Conservation (phyloP, 1,139 yeast genomes). For the Hansenula sp. region DNA sequence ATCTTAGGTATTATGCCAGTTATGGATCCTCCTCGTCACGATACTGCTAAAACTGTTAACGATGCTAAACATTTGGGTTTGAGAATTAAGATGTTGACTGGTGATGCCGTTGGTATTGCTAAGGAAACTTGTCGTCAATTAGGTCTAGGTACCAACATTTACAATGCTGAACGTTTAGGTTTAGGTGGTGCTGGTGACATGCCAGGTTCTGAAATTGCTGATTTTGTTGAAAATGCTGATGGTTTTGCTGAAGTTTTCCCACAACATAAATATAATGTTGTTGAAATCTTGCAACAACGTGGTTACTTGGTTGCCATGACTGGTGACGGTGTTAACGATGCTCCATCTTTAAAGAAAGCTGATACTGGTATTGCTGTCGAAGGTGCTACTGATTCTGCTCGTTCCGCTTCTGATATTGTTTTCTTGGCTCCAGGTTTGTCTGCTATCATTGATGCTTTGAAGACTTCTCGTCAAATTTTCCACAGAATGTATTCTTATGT, state of each 20-base stretch:
- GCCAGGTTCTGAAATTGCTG: slow-evolving; percentile 96
- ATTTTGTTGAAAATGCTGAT: slow-evolving; percentile 93
- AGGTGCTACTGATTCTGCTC: slow-evolving; percentile 96
- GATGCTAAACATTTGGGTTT: slow-evolving; percentile 94
- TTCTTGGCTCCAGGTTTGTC: slow-evolving; percentile 96
- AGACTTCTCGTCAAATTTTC: slow-evolving; percentile 95
- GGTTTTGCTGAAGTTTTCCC: slow-evolving; percentile 98
- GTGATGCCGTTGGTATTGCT: slow-evolving; percentile 99
- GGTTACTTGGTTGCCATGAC: slow-evolving; percentile 97
- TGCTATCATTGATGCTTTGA: slow-evolving; percentile 90
- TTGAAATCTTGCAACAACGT: slow-evolving; percentile 84
- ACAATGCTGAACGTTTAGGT: slow-evolving; percentile 96
- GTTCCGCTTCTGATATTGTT: slow-evolving; percentile 95
- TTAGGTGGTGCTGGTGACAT: slow-evolving; percentile 94
- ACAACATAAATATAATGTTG: slow-evolving; percentile 91
- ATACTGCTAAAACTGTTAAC: slow-evolving; percentile 91
- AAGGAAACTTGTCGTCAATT: slow-evolving; percentile 98
- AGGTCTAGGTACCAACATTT: slow-evolving; percentile 95
- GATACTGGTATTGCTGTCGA: slow-evolving; percentile 97
- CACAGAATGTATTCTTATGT: slow-evolving; percentile 97
- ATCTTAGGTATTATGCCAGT: slow-evolving; percentile 97
- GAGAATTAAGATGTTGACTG: slow-evolving; percentile 96
- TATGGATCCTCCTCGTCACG: slow-evolving; percentile 99
- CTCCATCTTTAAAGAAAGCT: slow-evolving; percentile 94
- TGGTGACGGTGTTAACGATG: slow-evolving; percentile 98